Percentiles rank a stretch among this genome's conserved stretches.
These are phyloP conservation scores for Candida pseudoviswanathii DNA, from an alignment of 1,139 yeast genomes.

Conservation along the genomic window DNA sequence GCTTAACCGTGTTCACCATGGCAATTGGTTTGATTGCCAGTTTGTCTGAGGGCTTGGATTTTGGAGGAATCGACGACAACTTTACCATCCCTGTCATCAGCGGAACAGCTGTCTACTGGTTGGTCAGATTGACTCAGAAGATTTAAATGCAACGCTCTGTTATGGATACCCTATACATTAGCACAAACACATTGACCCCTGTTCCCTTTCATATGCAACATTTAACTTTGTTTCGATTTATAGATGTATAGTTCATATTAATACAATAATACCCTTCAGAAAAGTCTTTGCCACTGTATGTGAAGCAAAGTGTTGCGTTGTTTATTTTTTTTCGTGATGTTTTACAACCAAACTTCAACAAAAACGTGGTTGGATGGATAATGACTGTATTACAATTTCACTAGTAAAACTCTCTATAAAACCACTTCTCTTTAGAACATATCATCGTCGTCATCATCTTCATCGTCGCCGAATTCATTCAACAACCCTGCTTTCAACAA, in stretches of 20 bases:
- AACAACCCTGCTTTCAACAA: conserved; percentile 31
- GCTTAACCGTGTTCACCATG: conserved; percentile 53
- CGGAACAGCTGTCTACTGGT: conserved; percentile 58
- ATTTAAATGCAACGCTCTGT: neutral
- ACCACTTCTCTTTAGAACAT: neutral
- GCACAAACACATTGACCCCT: no score
- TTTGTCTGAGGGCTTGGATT: conserved; percentile 77
- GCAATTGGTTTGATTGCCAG: conserved; percentile 82
- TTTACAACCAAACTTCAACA: neutral
- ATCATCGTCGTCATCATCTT: conserved; percentile 9
- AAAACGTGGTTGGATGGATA: neutral
- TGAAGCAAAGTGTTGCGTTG: neutral
- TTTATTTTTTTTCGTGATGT: neutral
- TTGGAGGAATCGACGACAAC: conserved; percentile 83
- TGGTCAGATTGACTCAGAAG: conserved; percentile 30
- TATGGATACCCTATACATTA: neutral
- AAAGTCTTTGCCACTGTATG: neutral
- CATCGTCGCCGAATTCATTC: conserved; percentile 25
- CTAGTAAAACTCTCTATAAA: neutral
- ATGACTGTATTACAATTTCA: neutral
- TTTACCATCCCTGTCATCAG: conserved; percentile 90
- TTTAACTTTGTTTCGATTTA: neutral
- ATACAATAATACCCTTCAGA: neutral
- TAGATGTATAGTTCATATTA: conserved; percentile 1
- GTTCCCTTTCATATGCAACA: neutral